Base-by-base conservation (phyloP, 345 rosid genomes). In the Capsella bursapastoris region DNA sequence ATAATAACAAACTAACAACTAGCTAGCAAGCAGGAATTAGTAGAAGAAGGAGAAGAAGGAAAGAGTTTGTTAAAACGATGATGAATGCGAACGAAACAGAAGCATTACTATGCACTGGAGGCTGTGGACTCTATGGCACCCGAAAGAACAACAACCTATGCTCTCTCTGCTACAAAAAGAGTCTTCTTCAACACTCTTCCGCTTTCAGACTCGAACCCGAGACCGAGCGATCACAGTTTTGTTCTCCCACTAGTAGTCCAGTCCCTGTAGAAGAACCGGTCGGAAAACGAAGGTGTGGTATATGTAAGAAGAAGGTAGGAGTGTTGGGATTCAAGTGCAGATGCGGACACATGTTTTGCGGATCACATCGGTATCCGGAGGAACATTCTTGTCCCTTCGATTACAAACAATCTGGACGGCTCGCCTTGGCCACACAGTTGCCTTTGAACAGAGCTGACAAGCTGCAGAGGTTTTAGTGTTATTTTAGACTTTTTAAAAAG, bases 351-450 rank as follows among this genome's bases (percentile, higher is more conserved):
- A 73, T 81, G 59, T 91, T 84, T 77, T 91, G 97, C 72, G 83
- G 83, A 41, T 73, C 68, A 25, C 93, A 88, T 76, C 91, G 95
- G 13, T 87, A 89, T 81, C 86, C 93, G 1, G 96, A 89, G 75
- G 85, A 85, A 41, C 97, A 88, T 45, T 79, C 75, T 45, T 91
- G 97, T 59, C 77, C 84, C 0, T 89, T 82, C n/a, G 93, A 91
- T 81, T 89, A 86, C 61, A 83, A 79, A 12, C 72, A 79, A 55
- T 82, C 86, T 22, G 93, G 71, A 4, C 85, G 83, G 4, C 75
- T 86, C 51, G 85, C 89, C 7, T 86, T 91, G 45, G 85, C 89
- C 12, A 89, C 69, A 77, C 88, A 90, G 57, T 87, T 89, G 76
- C 90, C 92, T n/a, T 70, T 83, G 3, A 84, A 74, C 44, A 85